These are phyloP conservation scores for Daedaleopsis sinensis DNA, from an alignment of 768 basidiomycete species.

Conservation along the genomic window DNA sequence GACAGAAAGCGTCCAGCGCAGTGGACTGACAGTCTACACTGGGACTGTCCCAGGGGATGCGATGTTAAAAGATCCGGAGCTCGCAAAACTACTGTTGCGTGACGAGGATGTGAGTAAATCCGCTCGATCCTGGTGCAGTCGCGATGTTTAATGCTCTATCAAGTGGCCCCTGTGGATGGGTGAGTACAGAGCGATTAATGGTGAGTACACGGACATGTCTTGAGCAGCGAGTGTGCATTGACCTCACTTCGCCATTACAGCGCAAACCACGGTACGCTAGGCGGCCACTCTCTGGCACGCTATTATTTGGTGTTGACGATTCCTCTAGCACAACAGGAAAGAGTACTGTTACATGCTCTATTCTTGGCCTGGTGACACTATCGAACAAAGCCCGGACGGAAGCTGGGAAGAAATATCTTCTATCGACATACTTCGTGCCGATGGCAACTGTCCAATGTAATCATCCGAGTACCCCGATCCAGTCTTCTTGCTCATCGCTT, in stretches of 20 bases:
- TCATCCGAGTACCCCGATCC: not conserved
- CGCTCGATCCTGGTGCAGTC: too few species aligned
- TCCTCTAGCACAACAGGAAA: conserved; percentile 40
- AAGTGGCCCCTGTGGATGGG: not conserved
- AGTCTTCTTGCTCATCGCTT: not conserved
- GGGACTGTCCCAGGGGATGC: conserved; percentile 41
- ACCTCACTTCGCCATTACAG: conserved; percentile 10
- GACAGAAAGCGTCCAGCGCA: conserved; percentile 26
- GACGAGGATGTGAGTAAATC: conserved; percentile 33
- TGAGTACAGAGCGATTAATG: not conserved
- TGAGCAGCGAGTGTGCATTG: not conserved
- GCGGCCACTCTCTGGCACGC: not conserved
- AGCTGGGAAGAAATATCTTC: conserved; percentile 38
- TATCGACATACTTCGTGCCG: not conserved
- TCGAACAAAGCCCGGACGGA: conserved; percentile 32
- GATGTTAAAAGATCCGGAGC: conserved; percentile 44
- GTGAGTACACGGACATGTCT: not conserved
- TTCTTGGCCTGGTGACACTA: conserved; percentile 38
- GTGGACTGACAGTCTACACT: conserved; percentile 45
- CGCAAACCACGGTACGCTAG: conserved; percentile 26
- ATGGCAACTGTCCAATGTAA: not conserved
- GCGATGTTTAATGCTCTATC: not conserved
- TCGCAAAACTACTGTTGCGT: conserved; percentile 31
- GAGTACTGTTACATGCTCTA: conserved; percentile 34
- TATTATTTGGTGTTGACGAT: not conserved